A percentile compares a stretch with the other conserved stretches of the same genome.
These are phyloP conservation scores for Saccharomycopsis microspora DNA, from an alignment of 805 yeast species.

Conservation along the genomic window DNA sequence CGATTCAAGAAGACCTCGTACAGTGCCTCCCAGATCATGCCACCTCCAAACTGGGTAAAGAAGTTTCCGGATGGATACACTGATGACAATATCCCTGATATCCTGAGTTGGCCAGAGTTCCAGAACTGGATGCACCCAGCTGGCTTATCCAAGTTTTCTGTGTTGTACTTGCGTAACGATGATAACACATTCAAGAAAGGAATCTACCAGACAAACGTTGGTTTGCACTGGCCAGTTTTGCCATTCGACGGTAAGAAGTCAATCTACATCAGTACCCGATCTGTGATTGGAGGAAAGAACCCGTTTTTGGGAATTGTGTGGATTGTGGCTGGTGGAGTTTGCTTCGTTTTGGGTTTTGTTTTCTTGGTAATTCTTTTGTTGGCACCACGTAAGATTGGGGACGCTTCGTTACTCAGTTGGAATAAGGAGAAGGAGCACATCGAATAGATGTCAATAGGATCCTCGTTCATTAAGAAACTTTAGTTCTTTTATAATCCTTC, in stretches of 20 bases:
- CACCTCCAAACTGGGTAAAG: slow-evolving; percentile 88
- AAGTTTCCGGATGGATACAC: slow-evolving; percentile 82
- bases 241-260: slow-evolving; percentile 59
- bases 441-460: neutral
- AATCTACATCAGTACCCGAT: slow-evolving; percentile 56
- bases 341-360: slow-evolving; percentile 43
- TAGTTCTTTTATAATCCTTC: too few relatives aligned
- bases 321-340: slow-evolving; percentile 66
- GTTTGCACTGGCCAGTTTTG: slow-evolving; percentile 70
- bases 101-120: slow-evolving; percentile 68
- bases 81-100: slow-evolving; percentile 65
- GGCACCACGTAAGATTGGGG: slow-evolving; percentile 63
- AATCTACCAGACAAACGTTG: slow-evolving; percentile 50
- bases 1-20: slow-evolving; percentile 68
- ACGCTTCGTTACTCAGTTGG: slow-evolving; percentile 63
- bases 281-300: slow-evolving; percentile 70
- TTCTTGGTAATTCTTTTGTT: slow-evolving; percentile 45
- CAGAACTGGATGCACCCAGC: slow-evolving; percentile 99
- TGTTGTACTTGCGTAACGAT: slow-evolving; percentile 68
- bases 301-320: slow-evolving; percentile 60
- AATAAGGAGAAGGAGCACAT: slow-evolving; percentile 30
- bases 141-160: slow-evolving; percentile 81
- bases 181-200: slow-evolving; percentile 48
- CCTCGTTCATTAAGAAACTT: too few relatives aligned
- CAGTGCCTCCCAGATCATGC: slow-evolving; percentile 59